These are phyloP conservation scores for Vigna mungo DNA, from an alignment of 306 rosid genomes.

Conservation along the genomic window DNA sequence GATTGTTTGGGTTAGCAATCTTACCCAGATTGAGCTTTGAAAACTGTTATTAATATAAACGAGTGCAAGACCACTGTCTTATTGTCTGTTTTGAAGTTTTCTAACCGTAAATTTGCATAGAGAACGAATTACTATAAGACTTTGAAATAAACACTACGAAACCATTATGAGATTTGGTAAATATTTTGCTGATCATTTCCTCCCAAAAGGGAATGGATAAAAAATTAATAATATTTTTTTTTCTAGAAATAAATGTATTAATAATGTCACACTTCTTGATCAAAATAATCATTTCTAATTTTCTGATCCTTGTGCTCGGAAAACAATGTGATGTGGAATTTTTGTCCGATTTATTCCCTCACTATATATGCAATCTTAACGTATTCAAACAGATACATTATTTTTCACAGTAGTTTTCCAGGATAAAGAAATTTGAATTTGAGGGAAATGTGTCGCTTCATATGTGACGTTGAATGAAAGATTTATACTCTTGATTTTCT, in stretches of 20 bases:
- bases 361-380: not conserved
- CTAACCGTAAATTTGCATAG: not conserved
- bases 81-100: not conserved
- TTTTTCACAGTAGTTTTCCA: not conserved
- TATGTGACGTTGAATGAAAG: slow-evolving; percentile 12
- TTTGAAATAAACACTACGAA: slow-evolving; percentile 9
- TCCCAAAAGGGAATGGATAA: not conserved
- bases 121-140: not conserved
- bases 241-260: not conserved
- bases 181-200: not conserved
- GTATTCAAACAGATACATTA: not conserved
- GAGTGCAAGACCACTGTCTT: not conserved
- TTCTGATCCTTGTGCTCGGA: not conserved
- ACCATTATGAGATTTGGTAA: not conserved
- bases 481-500: slow-evolving; percentile 29
- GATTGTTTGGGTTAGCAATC: too few relatives aligned
- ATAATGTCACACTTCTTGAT: not conserved
- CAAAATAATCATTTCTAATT: not conserved
- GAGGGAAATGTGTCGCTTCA: not conserved
- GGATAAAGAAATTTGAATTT: not conserved
- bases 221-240: not conserved
- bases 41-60: not conserved
- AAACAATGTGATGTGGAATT: not conserved
- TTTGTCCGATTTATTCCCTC: not conserved
- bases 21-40: too few relatives aligned